Percentiles rank a stretch among this genome's conserved stretches.
phyloP scores from a whole-genome alignment of 208 protist species.

The Trypanosoma rangeli region DNA sequence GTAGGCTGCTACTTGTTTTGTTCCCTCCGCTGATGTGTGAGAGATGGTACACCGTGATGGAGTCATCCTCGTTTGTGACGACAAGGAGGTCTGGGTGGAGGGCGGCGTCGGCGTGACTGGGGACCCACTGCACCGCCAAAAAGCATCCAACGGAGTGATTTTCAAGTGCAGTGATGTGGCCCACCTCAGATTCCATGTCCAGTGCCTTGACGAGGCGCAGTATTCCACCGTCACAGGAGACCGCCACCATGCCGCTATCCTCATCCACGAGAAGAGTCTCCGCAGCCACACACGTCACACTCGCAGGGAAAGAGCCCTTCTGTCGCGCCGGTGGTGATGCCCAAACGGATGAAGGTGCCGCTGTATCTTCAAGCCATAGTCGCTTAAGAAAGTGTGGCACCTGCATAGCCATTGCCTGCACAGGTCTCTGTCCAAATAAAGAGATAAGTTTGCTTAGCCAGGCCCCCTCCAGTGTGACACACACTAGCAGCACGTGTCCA shows the following conservation, averaged over 20 bases:
- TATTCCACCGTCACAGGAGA: slow-evolving; percentile 61
- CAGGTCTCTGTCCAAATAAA: slow-evolving; percentile 47
- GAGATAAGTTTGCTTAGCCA: slow-evolving; percentile 61
- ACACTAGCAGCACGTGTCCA: slow-evolving; percentile 69
- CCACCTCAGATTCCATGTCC: slow-evolving; percentile 41
- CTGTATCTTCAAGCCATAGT: slow-evolving; percentile 38
- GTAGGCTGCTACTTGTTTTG: background rate
- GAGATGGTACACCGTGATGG: slow-evolving; percentile 69
- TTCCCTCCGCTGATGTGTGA: background rate
- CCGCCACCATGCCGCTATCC: slow-evolving; percentile 56
- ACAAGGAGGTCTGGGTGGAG: slow-evolving; percentile 67
- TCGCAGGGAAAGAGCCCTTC: background rate
- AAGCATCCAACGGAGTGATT: slow-evolving; percentile 75
- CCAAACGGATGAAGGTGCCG: background rate
- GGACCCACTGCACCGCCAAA: slow-evolving; percentile 59
- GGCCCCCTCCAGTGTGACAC: slow-evolving; percentile 52
- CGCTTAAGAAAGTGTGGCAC: slow-evolving; percentile 64
- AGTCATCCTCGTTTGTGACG: slow-evolving; percentile 77
- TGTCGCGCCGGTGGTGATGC: background rate
- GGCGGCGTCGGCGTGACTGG: slow-evolving; percentile 35
- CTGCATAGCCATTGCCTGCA: slow-evolving; percentile 56
- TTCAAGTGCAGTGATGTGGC: slow-evolving; percentile 29
- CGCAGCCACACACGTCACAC: slow-evolving; percentile 35
- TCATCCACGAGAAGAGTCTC: slow-evolving; percentile 47
- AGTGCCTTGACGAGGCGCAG: slow-evolving; percentile 62